These are phyloP conservation scores for Puccinia polysora DNA, from an alignment of 1,284 basidiomycete species.

Conservation along the genomic window DNA sequence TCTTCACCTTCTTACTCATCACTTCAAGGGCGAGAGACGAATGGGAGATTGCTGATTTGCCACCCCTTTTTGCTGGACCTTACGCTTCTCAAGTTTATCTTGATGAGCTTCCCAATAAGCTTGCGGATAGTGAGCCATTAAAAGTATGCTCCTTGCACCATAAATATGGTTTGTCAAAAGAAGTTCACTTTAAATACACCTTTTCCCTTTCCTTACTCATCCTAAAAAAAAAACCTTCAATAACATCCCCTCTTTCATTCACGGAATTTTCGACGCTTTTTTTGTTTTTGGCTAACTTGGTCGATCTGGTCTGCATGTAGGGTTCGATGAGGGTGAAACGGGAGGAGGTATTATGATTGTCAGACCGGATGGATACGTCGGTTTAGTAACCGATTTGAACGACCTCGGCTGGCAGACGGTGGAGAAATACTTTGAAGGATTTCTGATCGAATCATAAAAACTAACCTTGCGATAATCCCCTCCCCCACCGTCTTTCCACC, in stretches of 20 bases:
- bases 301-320: slow-evolving; percentile 47
- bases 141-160: slow-evolving; percentile 17
- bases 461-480: no score
- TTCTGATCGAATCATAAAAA: slow-evolving; percentile 38
- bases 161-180: slow-evolving; percentile 45
- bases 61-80: slow-evolving; percentile 1
- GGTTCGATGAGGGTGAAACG: slow-evolving; percentile 49
- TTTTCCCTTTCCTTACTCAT: neutral
- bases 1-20: slow-evolving; percentile 49
- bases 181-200: slow-evolving; percentile 44
- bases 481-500: no score
- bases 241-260: slow-evolving; percentile 44
- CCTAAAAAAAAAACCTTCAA: neutral
- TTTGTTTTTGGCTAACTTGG: slow-evolving; percentile 43
- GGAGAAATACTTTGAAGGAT: slow-evolving; percentile 49
- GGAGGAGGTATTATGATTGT: slow-evolving; percentile 50
- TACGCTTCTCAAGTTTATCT: slow-evolving; percentile 12
- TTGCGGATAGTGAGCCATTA: neutral
- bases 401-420: slow-evolving; percentile 47
- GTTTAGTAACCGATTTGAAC: slow-evolving; percentile 46
- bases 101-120: slow-evolving; percentile 23
- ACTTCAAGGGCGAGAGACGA: slow-evolving; percentile 47
- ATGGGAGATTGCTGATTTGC: slow-evolving; percentile 48
- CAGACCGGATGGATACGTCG: slow-evolving; percentile 51
- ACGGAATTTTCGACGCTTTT: slow-evolving; percentile 47